These are phyloP conservation scores for Trichodelitschia bisporula DNA, from an alignment of 495 filamentous ascomycete genomes.

Conservation along the genomic window DNA sequence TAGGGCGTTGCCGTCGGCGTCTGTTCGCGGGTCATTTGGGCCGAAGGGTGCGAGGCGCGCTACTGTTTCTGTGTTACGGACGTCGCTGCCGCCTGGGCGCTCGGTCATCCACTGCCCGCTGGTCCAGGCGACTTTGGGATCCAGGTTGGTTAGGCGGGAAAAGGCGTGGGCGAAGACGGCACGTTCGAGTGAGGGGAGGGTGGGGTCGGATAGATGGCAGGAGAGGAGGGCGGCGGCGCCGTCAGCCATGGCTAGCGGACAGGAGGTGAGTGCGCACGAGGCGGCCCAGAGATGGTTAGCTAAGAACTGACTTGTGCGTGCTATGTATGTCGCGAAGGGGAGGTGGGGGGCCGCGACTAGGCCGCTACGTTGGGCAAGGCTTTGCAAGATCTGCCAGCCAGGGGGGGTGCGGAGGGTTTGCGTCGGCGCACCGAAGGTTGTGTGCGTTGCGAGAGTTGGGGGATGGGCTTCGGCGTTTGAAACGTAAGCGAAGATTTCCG, in stretches of 20 bases:
- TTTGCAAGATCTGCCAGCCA: slow-evolving; percentile 30
- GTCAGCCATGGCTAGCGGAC: slow-evolving; percentile 47
- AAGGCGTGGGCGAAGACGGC: slow-evolving; percentile 26
- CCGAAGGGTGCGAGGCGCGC: too few species aligned
- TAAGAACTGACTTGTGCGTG: slow-evolving; percentile 27
- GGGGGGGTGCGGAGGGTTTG: slow-evolving; percentile 26
- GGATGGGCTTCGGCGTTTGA: slow-evolving; percentile 33
- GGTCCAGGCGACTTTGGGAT: slow-evolving; percentile 39
- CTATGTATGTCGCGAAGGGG: slow-evolving; percentile 3
- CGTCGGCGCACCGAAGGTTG: slow-evolving; percentile 24
- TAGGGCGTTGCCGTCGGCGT: slow-evolving; percentile 20
- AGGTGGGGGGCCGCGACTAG: slow-evolving; percentile 32
- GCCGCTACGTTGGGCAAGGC: slow-evolving; percentile 26
- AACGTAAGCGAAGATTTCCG: slow-evolving; percentile 22
- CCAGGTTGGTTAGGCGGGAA: slow-evolving; percentile 26
- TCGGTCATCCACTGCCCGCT: slow-evolving; percentile 78
- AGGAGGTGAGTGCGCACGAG: slow-evolving; percentile 35
- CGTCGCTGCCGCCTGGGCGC: slow-evolving; percentile 48
- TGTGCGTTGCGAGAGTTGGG: slow-evolving; percentile 25
- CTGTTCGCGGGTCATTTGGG: slow-evolving; percentile 6
- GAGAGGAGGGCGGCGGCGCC: slow-evolving; percentile 39
- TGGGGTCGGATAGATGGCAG: slow-evolving; percentile 19
- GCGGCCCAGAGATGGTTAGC: slow-evolving; percentile 41
- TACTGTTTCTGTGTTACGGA: slow-evolving; percentile 43
- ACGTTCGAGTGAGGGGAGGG: slow-evolving; percentile 2